Evolutionary conservation across 441 rosid genomes (phyloP), one percentile per base, ranked within the genome.

Genomic region (Croton laevigatus): DNA sequence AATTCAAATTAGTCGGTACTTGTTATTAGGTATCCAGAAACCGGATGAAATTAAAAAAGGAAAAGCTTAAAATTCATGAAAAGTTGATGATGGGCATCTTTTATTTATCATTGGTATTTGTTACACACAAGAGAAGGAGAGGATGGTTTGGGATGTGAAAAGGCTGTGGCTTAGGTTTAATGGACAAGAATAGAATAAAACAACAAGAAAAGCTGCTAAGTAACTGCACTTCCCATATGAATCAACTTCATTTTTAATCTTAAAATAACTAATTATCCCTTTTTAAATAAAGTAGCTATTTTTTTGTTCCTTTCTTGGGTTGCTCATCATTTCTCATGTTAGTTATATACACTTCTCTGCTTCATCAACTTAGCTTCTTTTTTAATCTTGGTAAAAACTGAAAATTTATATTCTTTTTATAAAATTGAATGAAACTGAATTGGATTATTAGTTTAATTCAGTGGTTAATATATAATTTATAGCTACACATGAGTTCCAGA

Each of bases 301-400:
- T 54, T 73, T 65, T 75, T 80, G 80, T 77, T 68, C 73, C 71
- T 74, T 80, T 69, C 72, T 79, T 65, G 59, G 60, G 69, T 59
- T 68, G 65, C 62, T 59, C 71, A 27, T 27, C 71, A 63, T 69
- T 61, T 57, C 61, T 58, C 65, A 20, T 67, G 73, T 76, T 78
- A 62, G 78, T 57, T 59, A 63, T 59, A 62, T 72, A 49, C 40
- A 38, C 53, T 55, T 6, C 54, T 62, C 57, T 70, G 70, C 84
- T 73, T 77, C 71, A 68, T 67, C 64, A 59, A 68, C 76, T 74
- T 71, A 16, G 65, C 16, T 73, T 69, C 37, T 10, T 27, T 12
- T 20, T 19, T n/a, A n/a, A 42, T 12, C 22, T 38, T 6, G 20
- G 7, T 23, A 45, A 62, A 46, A 46, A 1, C 16, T 5, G 11